Evolutionary conservation across 805 yeast genomes (phyloP).

Genomic region (Myxozyma neotropica): DNA sequence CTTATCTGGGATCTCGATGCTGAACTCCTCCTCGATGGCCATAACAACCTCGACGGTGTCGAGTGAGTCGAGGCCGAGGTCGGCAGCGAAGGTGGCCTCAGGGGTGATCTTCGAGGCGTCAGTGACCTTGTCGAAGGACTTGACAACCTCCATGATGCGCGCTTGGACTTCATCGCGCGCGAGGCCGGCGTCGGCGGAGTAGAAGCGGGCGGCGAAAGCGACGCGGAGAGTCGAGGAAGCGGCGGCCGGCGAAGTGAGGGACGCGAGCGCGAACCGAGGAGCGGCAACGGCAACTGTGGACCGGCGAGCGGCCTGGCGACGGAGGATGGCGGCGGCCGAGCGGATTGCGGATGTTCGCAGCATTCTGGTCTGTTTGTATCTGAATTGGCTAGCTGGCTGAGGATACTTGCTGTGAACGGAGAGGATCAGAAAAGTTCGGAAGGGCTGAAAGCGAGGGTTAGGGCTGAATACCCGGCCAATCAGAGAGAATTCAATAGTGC

Average conservation of each 20-base stretch:
- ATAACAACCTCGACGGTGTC: constrained; percentile 95
- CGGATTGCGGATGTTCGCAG: constrained; percentile 12
- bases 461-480: constrained; percentile 15
- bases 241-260: constrained; percentile 2
- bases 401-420: too few species aligned
- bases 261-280: constrained; percentile 7
- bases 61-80: constrained; percentile 86
- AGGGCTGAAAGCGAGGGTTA: background rate
- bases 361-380: background rate
- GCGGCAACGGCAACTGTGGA: too few species aligned
- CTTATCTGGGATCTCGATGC: constrained; percentile 82
- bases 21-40: constrained; percentile 85
- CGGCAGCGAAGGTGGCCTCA: constrained; percentile 49
- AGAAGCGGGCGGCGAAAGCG: constrained; percentile 36
- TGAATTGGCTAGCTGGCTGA: too few species aligned
- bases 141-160: constrained; percentile 78
- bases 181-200: constrained; percentile 64
- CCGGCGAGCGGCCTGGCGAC: constrained; percentile 13
- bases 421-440: background rate
- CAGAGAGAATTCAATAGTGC: background rate
- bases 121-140: constrained; percentile 60
- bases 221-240: background rate
- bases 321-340: constrained; percentile 5
- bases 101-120: constrained; percentile 41
- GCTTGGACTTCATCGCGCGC: constrained; percentile 77